Evolutionary conservation across 2,329 filamentous ascomycete genomes (phyloP), one percentile per base, ranked within the genome.

Genomic region (Beauveria rudraprayagi): DNA sequence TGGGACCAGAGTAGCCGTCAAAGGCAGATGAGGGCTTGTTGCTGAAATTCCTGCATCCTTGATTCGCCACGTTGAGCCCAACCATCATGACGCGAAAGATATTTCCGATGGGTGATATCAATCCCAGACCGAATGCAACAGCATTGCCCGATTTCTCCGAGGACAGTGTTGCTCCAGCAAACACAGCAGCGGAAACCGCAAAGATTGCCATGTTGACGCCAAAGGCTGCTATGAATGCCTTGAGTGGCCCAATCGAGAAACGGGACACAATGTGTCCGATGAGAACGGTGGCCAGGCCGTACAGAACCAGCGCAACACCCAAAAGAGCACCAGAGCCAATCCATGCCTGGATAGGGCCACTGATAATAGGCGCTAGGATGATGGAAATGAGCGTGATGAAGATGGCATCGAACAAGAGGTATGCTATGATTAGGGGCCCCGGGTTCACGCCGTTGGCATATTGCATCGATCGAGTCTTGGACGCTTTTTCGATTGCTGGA

Each of bases 391-490:
- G 30, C 11, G 93, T 67, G 1, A 92, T 85, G 60, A 92, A 86
- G 37, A 83, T 69, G 64, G 91, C 90, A 74, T 96, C 91, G 68
- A 95, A 95, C 1, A 78, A 69, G 1, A 86, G 78, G 69, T 96
- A 93, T 1, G 91, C 89, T 1, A 89, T 72, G 90, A 91, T 96
- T 1, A 96, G 77, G 1, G 91, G 89, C 1, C 86, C 76, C 1
- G 87, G 85, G 26, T 88, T 81, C 37, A 95, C 90, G 37, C 91
- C 91, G 70, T 96, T 96, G 61, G 89, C 92, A 73, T 94, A 96
- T 71, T 96, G 86, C 30, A 96, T 76, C 5, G 88, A 87, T 55
- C 91, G 83, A 47, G 96, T 89, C 63, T 90, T 87, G 57, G 85
- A 79, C 2, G 89, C 75, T 34, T 90, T 82, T 72, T 96, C 91